Evolutionary conservation across 208 protist genomes (phyloP).

Genomic region (Crithidia thermophila): DNA sequence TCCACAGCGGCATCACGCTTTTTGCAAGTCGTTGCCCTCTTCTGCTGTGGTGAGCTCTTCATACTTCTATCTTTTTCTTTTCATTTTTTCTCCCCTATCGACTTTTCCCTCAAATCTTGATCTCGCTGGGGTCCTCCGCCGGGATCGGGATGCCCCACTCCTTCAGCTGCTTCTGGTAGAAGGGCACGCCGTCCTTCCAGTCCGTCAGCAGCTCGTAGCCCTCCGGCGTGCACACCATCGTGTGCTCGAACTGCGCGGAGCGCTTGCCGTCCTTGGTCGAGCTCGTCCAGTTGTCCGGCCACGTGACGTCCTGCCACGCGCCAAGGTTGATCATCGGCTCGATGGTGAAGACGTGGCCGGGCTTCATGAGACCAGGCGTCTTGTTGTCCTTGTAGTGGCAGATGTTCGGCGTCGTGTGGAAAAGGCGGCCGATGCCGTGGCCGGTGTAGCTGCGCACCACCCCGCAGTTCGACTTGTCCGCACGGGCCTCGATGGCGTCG

Average conservation of each 20-base stretch:
- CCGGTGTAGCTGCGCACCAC: slow-evolving; percentile 92
- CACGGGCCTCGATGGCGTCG: slow-evolving; percentile 82
- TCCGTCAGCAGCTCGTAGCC: slow-evolving; percentile 89
- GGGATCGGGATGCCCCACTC: slow-evolving; percentile 66
- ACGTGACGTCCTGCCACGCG: slow-evolving; percentile 91
- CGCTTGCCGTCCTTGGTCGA: slow-evolving; percentile 95
- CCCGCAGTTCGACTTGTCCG: slow-evolving; percentile 60
- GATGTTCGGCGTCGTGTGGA: slow-evolving; percentile 93
- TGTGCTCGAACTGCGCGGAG: slow-evolving; percentile 99
- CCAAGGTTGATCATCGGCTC: slow-evolving; percentile 99
- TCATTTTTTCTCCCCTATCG: not conserved
- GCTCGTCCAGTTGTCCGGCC: slow-evolving; percentile 97
- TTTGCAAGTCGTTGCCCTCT: no score
- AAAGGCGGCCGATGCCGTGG: slow-evolving; percentile 93
- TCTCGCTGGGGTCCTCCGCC: slow-evolving; percentile 53
- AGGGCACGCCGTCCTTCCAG: slow-evolving; percentile 81
- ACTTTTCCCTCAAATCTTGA: slow-evolving; percentile 39
- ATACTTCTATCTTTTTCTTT: not conserved
- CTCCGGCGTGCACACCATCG: slow-evolving; percentile 94
- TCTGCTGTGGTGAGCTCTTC: no score
- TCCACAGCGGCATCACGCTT: no score
- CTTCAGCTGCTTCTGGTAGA: slow-evolving; percentile 89
- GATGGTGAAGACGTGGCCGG: slow-evolving; percentile 98
- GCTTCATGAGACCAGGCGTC: slow-evolving; percentile 86
- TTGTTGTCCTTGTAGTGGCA: slow-evolving; percentile 95